Evolutionary conservation across 1,284 basidiomycete species (phyloP), one percentile per base, ranked within the genome.

Genomic region (Ustilago cynodontis): DNA sequence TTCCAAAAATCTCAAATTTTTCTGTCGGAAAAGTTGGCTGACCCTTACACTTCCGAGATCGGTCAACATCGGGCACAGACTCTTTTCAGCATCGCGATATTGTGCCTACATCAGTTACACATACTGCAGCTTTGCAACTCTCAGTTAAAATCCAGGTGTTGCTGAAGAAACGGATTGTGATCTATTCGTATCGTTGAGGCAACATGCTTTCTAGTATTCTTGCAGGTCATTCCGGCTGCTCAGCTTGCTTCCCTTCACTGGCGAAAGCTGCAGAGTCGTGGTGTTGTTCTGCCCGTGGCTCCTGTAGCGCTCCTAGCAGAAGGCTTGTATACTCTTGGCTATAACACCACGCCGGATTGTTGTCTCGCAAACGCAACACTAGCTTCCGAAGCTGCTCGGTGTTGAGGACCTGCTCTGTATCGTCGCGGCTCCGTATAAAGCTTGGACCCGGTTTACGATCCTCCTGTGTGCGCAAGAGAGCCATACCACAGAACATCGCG

Each of bases 1-100:
- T 69, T 69, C 66, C 50, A 53, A 69, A 69, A 63, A 41, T 59
- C 60, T 63, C 59, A 69, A 69, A 69, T 41, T 63, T 69, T 69
- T 69, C 49, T 9, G 24, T 14, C 16, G 11, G 41, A 35, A 39
- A 43, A 24, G 37, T 14, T 1, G 0, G 54, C 22, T 33, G 31
- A 33, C 33, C 63, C 57, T 53, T 29, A 3, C 50, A 29, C 18
- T 66, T 55, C 58, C 64, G 58, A 55, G 43, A 66, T 59, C 64
- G 64, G 64, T 33, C 14, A 9, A 43, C 24, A 66, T 66, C 64
- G 64, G 64, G 57, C 24, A 35, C 1, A 26, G 24, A 9, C 14
- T 16, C 26, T 52, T 29, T 29, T 52, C 26, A 14, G 13, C 2
- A 31, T 31, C 16, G 3, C 22, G 41, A 39, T 16, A 13, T 39